These are phyloP conservation scores for Candolleomyces eurysporus DNA, from an alignment of 768 basidiomycete genomes.

Conservation along the genomic window DNA sequence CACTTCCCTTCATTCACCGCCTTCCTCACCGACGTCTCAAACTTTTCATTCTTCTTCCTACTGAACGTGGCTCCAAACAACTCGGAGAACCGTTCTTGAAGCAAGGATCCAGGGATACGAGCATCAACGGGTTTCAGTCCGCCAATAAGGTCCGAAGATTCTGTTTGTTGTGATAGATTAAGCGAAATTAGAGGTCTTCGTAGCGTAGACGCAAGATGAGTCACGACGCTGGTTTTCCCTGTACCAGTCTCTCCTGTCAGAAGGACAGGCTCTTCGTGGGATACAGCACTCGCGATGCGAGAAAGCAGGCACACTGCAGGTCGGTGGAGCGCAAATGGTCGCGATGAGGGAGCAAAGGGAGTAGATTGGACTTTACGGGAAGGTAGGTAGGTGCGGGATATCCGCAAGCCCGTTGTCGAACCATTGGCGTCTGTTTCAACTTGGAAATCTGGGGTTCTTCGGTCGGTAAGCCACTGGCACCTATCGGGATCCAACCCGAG, in stretches of 20 bases:
- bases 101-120: conserved; percentile 64
- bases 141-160: conserved; percentile 90
- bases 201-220: conserved; percentile 81
- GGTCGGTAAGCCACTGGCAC: conserved; percentile 64
- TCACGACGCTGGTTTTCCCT: conserved; percentile 92
- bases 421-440: conserved; percentile 69
- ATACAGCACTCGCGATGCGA: conserved; percentile 71
- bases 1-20: conserved; percentile 82
- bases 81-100: conserved; percentile 74
- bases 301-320: conserved; percentile 80
- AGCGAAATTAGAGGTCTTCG: conserved; percentile 78
- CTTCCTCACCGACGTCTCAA: conserved; percentile 77
- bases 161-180: conserved; percentile 95
- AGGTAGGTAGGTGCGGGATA: conserved; percentile 62
- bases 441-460: conserved; percentile 64
- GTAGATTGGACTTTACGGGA: conserved; percentile 40
- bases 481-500: conserved; percentile 71
- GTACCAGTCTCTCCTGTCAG: conserved; percentile 98
- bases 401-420: conserved; percentile 49
- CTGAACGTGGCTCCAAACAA: conserved; percentile 89
- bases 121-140: conserved; percentile 97
- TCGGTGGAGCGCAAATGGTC: conserved; percentile 87
- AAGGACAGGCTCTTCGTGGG: conserved; percentile 78
- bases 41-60: conserved; percentile 83
- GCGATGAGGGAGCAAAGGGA: conserved; percentile 29